Evolutionary conservation across 1,139 yeast genomes (phyloP), one percentile per base, ranked within the genome.

Genomic region (Pichia kudriavzevii): DNA sequence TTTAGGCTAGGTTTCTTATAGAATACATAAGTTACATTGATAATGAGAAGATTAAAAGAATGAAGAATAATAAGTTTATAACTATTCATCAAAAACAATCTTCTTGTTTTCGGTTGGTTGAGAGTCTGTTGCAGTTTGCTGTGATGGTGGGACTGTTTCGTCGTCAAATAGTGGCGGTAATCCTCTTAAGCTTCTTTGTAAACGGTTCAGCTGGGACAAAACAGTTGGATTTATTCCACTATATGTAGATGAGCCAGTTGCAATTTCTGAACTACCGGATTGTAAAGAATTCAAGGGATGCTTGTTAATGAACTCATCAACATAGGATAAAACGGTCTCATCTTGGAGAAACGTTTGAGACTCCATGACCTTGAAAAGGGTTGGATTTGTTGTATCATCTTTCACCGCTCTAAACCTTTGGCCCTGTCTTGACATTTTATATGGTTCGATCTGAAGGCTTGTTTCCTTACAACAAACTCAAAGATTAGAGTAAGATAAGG

Each of bases 141-240:
- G 7, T 9, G 35, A 18, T 14, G 45, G 48, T 18, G 29, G 29
- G 46, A 46, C 25, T 12, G 31, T 10, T 18, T 31, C 40, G 7
- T 44, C 49, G n/a, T 45, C 51, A 28, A 48, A 47, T 34, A 68
- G 51, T 11, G 79, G 79, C 6, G 79, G 78, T 39, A 73, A 60
- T 1, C 79, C 79, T 53, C 78, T 60, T 45, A 73, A 62, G 43
- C 69, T 75, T 60, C 79, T 66, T 47, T 72, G 78, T 30, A 72
- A 61, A 52, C 79, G 64, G 47, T 63, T 69, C 47, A 73, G 58
- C 55, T 72, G 79, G 40, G 75, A 67, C 45, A 71, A 34, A 9
- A 44, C 48, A 5, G 56, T 47, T 12, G 52, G 40, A 22, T 46
- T 48, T 48, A 63, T 49, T 48, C 57, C 57, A 49, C 57, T 15